phyloP scores from a whole-genome alignment of 805 yeast species.

The Citeromyces nyonsensis region DNA sequence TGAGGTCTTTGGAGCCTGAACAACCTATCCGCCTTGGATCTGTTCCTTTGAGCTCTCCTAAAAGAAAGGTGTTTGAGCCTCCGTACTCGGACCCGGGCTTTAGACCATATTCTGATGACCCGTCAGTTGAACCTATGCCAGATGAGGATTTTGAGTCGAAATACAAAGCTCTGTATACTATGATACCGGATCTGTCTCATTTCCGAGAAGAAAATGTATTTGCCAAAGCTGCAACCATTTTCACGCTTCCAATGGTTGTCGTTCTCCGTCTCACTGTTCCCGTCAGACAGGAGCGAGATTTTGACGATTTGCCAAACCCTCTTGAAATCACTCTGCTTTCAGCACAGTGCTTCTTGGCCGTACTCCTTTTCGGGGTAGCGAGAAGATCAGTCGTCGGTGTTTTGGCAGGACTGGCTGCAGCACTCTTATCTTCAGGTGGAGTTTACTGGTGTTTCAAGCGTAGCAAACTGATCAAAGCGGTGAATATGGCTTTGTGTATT shows the following conservation, averaged over 20 bases:
- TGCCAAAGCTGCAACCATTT: no score
- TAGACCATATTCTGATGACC: no score
- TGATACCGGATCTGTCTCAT: neutral
- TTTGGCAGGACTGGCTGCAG: constrained; percentile 1
- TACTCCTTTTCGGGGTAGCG: constrained; percentile 4
- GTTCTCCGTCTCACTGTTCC: constrained; percentile 17
- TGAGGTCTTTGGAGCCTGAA: no score
- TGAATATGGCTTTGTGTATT: constrained; percentile 16
- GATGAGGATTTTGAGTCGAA: constrained; percentile 1
- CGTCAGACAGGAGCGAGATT: constrained; percentile 12
- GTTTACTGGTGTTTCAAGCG: no score
- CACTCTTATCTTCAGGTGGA: no score
- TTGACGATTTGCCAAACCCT: constrained; percentile 2
- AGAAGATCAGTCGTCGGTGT: neutral
- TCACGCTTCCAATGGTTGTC: constrained; percentile 5
- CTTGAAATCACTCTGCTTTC: constrained; percentile 6
- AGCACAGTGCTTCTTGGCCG: constrained; percentile 15
- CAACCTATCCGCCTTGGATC: no score
- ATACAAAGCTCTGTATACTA: neutral
- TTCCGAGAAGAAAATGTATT: no score
- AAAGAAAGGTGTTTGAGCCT: neutral
- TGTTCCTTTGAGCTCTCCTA: constrained; percentile 9
- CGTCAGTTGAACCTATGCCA: no score
- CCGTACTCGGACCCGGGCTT: neutral
- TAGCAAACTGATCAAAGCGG: constrained; percentile 6